phyloP scores from a whole-genome alignment of 768 basidiomycete genomes.

The Lactarius evosmus region DNA sequence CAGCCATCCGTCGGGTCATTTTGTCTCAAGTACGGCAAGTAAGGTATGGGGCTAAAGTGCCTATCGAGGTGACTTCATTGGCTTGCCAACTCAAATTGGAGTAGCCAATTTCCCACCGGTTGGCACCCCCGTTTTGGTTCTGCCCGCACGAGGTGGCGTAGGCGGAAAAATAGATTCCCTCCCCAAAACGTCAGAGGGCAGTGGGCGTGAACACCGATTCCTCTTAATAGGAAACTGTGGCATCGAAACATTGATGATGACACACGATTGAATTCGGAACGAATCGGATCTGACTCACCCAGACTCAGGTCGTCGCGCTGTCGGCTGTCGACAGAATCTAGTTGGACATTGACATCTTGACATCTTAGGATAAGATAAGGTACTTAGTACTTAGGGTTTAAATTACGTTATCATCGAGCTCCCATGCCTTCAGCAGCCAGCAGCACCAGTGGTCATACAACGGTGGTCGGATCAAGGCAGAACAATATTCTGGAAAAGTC shows the following conservation, averaged over 20 bases:
- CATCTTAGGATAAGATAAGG: not conserved
- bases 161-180: not conserved
- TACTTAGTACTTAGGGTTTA: constrained; percentile 1
- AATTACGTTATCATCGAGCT: not conserved
- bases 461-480: not conserved
- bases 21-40: not conserved
- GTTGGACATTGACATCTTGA: too few species aligned
- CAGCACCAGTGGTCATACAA: not conserved
- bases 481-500: not conserved
- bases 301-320: not conserved
- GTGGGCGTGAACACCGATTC: too few species aligned
- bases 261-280: not conserved
- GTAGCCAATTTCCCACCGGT: not conserved
- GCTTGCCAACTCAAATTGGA: not conserved
- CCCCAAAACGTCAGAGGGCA: not conserved
- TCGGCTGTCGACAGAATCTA: too few species aligned
- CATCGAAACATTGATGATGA: not conserved
- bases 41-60: constrained; percentile 1
- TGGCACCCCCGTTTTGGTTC: constrained; percentile 6
- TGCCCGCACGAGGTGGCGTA: not conserved
- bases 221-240: not conserved
- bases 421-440: too few species aligned
- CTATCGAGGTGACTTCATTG: constrained; percentile 4
- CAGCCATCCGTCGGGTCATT: not conserved
- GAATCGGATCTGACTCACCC: not conserved